Conservation (phyloP, 768 basidiomycete genomes). For the Lactifluus echinatus region DNA sequence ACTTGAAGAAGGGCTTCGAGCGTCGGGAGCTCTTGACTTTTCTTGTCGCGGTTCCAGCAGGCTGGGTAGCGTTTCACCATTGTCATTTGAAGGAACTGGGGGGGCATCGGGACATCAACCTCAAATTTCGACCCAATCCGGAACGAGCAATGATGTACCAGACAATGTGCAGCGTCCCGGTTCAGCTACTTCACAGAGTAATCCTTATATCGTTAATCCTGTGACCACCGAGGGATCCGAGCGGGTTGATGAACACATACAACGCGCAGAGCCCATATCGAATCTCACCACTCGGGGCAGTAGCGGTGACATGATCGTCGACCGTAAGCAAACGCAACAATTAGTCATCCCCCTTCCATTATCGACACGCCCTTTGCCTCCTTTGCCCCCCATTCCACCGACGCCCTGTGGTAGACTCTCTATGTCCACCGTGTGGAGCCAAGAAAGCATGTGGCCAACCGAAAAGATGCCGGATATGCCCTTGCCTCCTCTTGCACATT, state of each 20-base stretch:
- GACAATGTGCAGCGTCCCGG: background rate
- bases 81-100: background rate
- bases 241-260: background rate
- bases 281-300: background rate
- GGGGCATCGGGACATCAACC: background rate
- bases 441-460: constrained; percentile 14
- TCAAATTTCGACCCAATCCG: background rate
- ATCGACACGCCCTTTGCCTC: background rate
- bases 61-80: constrained; percentile 6
- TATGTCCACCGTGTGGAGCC: constrained; percentile 13
- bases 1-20: constrained; percentile 6
- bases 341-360: background rate
- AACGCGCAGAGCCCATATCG: background rate
- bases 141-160: background rate
- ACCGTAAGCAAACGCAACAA: background rate
- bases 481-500: constrained; percentile 1
- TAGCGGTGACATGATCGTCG: background rate
- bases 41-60: constrained; percentile 9
- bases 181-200: background rate
- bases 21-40: background rate
- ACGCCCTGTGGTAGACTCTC: background rate
- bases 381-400: background rate
- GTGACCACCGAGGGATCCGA: background rate
- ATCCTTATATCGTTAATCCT: background rate
- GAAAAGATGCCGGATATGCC: constrained; percentile 2